Evolutionary conservation across 352 stramenopile genomes (phyloP).

Genomic region (Phytophthora melonis): DNA sequence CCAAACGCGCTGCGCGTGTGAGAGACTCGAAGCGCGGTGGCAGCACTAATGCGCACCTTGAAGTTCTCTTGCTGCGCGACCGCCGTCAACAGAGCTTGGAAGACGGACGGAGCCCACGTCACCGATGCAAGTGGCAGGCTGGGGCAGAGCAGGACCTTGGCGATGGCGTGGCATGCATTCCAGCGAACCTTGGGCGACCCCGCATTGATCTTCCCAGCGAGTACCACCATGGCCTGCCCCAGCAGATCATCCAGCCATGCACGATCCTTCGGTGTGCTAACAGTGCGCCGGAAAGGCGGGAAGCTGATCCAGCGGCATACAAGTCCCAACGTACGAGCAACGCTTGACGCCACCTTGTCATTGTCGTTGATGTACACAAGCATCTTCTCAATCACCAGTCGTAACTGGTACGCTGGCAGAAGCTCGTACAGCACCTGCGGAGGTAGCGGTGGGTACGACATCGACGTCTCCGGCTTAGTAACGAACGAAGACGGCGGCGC

Average conservation of each 20-base stretch:
- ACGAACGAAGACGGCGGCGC: conserved; percentile 24
- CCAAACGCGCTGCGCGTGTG: conserved; percentile 75
- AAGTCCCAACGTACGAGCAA: conserved; percentile 81
- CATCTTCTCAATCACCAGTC: conserved; percentile 86
- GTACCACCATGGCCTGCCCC: conserved; percentile 70
- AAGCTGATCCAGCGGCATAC: conserved; percentile 87
- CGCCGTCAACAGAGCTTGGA: conserved; percentile 79
- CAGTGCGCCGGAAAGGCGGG: conserved; percentile 56
- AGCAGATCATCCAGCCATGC: conserved; percentile 63
- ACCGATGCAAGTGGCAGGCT: conserved; percentile 78
- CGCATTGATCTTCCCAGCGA: conserved; percentile 80
- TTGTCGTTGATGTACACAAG: conserved; percentile 86
- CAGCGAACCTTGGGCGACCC: conserved; percentile 88
- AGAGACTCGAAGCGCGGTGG: conserved; percentile 79
- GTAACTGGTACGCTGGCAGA: conserved; percentile 67
- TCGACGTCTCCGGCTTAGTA: conserved; percentile 11
- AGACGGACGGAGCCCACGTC: conserved; percentile 79
- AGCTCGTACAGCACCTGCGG: conserved; percentile 69
- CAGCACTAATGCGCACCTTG: conserved; percentile 89
- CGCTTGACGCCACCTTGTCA: conserved; percentile 90
- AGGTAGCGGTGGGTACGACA: conserved; percentile 22
- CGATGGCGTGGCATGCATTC: conserved; percentile 91
- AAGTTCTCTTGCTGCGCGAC: conserved; percentile 91
- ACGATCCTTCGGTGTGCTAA: conserved; percentile 42
- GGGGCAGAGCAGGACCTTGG: conserved; percentile 85